A percentile compares a stretch with the other conserved stretches of the same genome.
Conservation (phyloP, 2,329 filamentous ascomycete genomes). For the Ceratocystis cacaofunesta region DNA sequence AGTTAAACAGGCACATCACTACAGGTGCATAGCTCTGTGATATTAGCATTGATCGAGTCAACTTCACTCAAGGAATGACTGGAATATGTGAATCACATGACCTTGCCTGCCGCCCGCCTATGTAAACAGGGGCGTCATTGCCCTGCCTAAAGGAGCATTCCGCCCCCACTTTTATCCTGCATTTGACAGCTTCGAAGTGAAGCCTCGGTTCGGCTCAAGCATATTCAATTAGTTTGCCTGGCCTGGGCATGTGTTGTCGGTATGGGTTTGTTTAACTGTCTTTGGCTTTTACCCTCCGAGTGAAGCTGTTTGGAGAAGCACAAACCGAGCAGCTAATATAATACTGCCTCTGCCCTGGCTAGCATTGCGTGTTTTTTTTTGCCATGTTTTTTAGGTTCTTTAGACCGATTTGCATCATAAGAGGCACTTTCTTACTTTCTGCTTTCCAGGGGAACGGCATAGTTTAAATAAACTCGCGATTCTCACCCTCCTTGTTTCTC, state of each 20-base stretch:
- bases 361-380: not conserved
- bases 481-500: conserved; percentile 10
- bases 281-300: not conserved
- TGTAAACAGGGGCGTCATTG: not conserved
- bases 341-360: too few species aligned
- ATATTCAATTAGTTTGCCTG: not conserved
- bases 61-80: not conserved
- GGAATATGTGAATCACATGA: not conserved
- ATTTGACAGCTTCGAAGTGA: not conserved
- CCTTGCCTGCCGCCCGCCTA: not conserved
- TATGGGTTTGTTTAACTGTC: not conserved
- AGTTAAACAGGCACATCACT: too few species aligned
- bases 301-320: not conserved
- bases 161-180: not conserved
- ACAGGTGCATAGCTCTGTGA: not conserved
- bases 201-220: conserved; percentile 13
- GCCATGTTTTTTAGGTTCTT: not conserved
- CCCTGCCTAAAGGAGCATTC: not conserved
- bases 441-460: not conserved
- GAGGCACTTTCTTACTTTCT: too few species aligned
- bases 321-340: not conserved
- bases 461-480: not conserved
- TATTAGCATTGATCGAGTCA: not conserved
- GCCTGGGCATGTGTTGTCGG: not conserved
- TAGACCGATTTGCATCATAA: not conserved